Evolutionary conservation across 2,329 filamentous ascomycete genomes (phyloP).

Genomic region (Exophiala phaeomuriformis): DNA sequence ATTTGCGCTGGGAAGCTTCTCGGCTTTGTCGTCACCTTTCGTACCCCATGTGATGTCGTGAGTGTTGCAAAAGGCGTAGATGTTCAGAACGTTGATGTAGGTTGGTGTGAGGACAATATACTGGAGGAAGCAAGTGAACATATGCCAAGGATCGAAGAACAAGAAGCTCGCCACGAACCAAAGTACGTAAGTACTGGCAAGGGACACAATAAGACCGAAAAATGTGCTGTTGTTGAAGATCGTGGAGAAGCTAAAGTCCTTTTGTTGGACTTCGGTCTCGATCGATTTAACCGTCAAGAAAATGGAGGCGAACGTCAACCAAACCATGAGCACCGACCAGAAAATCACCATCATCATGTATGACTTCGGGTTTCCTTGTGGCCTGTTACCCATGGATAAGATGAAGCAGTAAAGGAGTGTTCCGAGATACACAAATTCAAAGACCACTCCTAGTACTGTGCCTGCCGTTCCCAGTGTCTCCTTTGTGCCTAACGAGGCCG

Average conservation of each 20-base stretch:
- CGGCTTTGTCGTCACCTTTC: slow-evolving; percentile 93
- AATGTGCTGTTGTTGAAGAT: slow-evolving; percentile 85
- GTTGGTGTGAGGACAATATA: slow-evolving; percentile 92
- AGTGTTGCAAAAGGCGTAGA: slow-evolving; percentile 97
- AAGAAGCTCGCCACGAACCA: slow-evolving; percentile 87
- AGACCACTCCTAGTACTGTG: slow-evolving; percentile 74
- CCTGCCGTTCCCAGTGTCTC: slow-evolving; percentile 69
- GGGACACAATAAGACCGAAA: slow-evolving; percentile 85
- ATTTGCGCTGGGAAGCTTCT: slow-evolving; percentile 79
- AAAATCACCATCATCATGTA: slow-evolving; percentile 99
- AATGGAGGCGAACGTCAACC: slow-evolving; percentile 88
- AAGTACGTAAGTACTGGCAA: slow-evolving; percentile 85
- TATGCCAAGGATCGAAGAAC: slow-evolving; percentile 98
- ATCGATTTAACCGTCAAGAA: slow-evolving; percentile 90
- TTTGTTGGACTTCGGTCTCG: slow-evolving; percentile 56
- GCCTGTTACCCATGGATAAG: slow-evolving; percentile 85
- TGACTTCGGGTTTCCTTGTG: slow-evolving; percentile 83
- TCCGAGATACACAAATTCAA: slow-evolving; percentile 92
- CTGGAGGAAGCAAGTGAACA: slow-evolving; percentile 89
- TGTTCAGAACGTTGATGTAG: slow-evolving; percentile 97
- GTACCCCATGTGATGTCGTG: slow-evolving; percentile 98
- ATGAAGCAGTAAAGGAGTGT: slow-evolving; percentile 93
- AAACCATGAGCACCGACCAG: slow-evolving; percentile 92
- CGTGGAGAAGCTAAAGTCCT: slow-evolving; percentile 59
- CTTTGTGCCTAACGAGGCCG: slow-evolving; percentile 66